Base-by-base conservation (phyloP, 768 basidiomycete genomes). In the Gyrodon lividus region DNA sequence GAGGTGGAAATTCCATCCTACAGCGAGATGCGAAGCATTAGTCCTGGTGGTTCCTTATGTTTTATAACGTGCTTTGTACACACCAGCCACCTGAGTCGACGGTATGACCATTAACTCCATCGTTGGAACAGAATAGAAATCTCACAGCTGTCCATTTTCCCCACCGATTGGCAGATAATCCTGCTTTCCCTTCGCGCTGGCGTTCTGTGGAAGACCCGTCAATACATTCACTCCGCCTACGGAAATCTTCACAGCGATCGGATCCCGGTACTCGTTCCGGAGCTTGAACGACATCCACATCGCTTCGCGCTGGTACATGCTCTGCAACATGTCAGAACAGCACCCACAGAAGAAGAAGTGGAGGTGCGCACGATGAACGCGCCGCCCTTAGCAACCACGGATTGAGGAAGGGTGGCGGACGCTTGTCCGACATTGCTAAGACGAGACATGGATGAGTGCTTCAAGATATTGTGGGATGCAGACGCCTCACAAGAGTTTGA, bases 161-260 rank as follows among this genome's bases (percentile, higher is more conserved):
- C 43, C 43, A 31, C 43, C 43, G 19, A 44, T 28, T 24, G 28
- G 19, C 9, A 64, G 30, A 44, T 67, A 67, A 46, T 69, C 66
- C 37, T 66, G 66, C 47, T 58, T 57, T 23, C 59, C 43, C 14
- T 26, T 28, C 24, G 43, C 17, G 4, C 12, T 31, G 17, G 12
- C 17, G 30, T 43, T 17, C 26, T 43, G 43, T 9, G 43, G 43
- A 24, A 28, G 43, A 17, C 63, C 67, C 5, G 66, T 66, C 43
- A 67, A 51, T 5, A 59, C 65, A 52, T 68, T 66, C 43, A 69
- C 43, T 2, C 66, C 67, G 20, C 67, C 64, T 19, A 67, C 60
- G 6, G 61, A 69, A 19, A 67, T 51, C 50, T 67, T 66, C 31
- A 69, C 60, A 1, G 67, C 66, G 20, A 51, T 19, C 4, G 43